phyloP scores from a whole-genome alignment of 805 yeast species.

The Maudiozyma pseudohumilis region DNA sequence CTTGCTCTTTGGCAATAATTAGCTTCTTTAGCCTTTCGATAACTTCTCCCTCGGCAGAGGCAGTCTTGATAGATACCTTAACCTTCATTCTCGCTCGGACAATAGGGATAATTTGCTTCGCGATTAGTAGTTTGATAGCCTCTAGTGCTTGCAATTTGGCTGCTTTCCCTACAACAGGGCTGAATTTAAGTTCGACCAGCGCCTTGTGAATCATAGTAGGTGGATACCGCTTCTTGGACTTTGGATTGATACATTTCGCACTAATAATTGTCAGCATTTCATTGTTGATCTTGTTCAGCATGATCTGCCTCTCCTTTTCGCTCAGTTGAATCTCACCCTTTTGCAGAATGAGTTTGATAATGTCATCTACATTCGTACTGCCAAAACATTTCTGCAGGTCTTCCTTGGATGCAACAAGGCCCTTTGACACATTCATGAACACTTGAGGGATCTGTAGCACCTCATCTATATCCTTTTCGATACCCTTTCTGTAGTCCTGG shows the following conservation, averaged over 20 bases:
- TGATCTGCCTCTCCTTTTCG: constrained; percentile 81
- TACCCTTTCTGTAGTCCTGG: constrained; percentile 69
- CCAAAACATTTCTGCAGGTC: constrained; percentile 69
- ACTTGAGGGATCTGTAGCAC: constrained; percentile 95
- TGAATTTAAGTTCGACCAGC: constrained; percentile 65
- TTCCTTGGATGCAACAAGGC: constrained; percentile 82
- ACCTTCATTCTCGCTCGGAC: constrained; percentile 92
- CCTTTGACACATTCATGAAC: constrained; percentile 85
- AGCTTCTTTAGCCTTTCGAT: constrained; percentile 35
- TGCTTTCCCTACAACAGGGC: constrained; percentile 59
- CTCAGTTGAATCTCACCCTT: constrained; percentile 93
- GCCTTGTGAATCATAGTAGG: constrained; percentile 91
- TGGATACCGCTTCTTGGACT: constrained; percentile 81
- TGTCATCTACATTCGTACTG: constrained; percentile 61
- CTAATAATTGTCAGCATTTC: constrained; percentile 77
- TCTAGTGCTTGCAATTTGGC: constrained; percentile 88
- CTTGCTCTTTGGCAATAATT: constrained; percentile 26
- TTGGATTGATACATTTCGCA: constrained; percentile 86
- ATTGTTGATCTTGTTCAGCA: constrained; percentile 61
- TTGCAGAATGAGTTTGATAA: constrained; percentile 69
- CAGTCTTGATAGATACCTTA: constrained; percentile 46
- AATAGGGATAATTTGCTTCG: constrained; percentile 80
- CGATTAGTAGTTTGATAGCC: constrained; percentile 69
- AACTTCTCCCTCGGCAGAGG: constrained; percentile 31
- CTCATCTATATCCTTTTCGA: constrained; percentile 88